phyloP scores from a whole-genome alignment of 352 stramenopile genomes.

The Phytopythium kandeliae region DNA sequence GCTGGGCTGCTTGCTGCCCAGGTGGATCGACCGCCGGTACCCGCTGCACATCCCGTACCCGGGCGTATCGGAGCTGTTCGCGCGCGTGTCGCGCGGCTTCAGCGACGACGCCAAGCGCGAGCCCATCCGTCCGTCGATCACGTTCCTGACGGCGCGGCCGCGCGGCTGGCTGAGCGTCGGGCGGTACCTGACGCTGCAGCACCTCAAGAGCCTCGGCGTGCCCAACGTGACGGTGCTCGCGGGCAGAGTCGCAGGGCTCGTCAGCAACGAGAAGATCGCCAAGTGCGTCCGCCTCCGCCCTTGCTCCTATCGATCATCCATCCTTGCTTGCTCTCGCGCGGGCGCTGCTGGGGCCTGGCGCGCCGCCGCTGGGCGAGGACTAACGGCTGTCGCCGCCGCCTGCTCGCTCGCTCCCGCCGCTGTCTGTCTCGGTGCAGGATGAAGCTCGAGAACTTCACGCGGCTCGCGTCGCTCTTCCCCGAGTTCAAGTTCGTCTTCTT shows the following conservation, averaged over 20 bases:
- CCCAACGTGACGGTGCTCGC: slow-evolving; percentile 74
- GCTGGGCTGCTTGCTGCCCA: not conserved
- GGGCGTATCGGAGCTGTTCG: slow-evolving; percentile 67
- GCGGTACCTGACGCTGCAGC: slow-evolving; percentile 72
- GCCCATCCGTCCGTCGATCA: slow-evolving; percentile 47
- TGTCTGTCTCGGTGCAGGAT: slow-evolving; percentile 24
- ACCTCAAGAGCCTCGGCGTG: slow-evolving; percentile 68
- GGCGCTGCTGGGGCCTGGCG: too few species aligned
- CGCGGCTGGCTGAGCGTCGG: slow-evolving; percentile 78
- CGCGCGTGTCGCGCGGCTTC: slow-evolving; percentile 53
- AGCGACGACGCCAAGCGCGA: slow-evolving; percentile 23
- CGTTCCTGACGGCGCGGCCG: slow-evolving; percentile 74
- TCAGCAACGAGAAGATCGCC: slow-evolving; percentile 81
- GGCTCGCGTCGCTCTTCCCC: slow-evolving; percentile 71
- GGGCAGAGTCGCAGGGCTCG: slow-evolving; percentile 71
- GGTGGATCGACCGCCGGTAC: slow-evolving; percentile 67
- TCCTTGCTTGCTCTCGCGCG: too few species aligned
- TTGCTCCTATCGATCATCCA: too few species aligned
- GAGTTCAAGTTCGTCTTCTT: slow-evolving; percentile 88
- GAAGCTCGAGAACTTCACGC: slow-evolving; percentile 80
- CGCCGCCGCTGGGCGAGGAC: too few species aligned
- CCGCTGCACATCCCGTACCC: slow-evolving; percentile 76
- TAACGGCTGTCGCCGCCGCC: too few species aligned
- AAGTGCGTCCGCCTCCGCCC: too few species aligned
- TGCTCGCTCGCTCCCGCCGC: too few species aligned